Percentiles rank a stretch among this genome's conserved stretches.
These are phyloP conservation scores for Fusarium mangiferae DNA, from an alignment of 2,329 filamentous ascomycete species.

Conservation along the genomic window DNA sequence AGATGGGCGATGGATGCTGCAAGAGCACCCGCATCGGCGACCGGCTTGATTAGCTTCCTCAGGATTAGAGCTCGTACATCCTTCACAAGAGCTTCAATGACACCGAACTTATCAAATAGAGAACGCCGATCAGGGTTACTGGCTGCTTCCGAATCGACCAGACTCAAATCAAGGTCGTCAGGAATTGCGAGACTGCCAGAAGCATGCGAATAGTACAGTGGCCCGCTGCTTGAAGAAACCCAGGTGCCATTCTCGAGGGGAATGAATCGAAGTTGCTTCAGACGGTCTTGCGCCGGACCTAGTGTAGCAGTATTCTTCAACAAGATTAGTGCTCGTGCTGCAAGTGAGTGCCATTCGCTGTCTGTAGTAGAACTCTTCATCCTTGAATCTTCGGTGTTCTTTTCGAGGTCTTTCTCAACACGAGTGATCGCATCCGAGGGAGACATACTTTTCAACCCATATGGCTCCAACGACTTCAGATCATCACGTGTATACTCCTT, in stretches of 20 bases:
- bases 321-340: slow-evolving; percentile 11
- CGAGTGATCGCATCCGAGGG: background rate
- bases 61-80: slow-evolving; percentile 21
- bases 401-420: slow-evolving; percentile 15
- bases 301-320: background rate
- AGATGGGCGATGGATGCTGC: slow-evolving; percentile 12
- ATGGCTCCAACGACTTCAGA: background rate
- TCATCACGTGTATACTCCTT: slow-evolving; percentile 23
- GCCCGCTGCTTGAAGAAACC: slow-evolving; percentile 15
- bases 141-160: slow-evolving; percentile 19
- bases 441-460: slow-evolving; percentile 10
- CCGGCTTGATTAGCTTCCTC: background rate
- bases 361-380: slow-evolving; percentile 22
- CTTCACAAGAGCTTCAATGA: slow-evolving; percentile 10
- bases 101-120: slow-evolving; percentile 26
- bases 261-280: slow-evolving; percentile 16
- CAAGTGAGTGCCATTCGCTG: slow-evolving; percentile 29
- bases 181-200: slow-evolving; percentile 17
- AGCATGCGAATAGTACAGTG: slow-evolving; percentile 24
- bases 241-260: slow-evolving; percentile 28
- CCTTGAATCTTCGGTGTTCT: background rate
- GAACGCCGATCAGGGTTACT: slow-evolving; percentile 13
- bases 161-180: slow-evolving; percentile 4
- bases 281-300: background rate
- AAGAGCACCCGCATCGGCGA: background rate